Evolutionary conservation across 768 basidiomycete species (phyloP).

Genomic region (Coprinopsis strossmayeri): DNA sequence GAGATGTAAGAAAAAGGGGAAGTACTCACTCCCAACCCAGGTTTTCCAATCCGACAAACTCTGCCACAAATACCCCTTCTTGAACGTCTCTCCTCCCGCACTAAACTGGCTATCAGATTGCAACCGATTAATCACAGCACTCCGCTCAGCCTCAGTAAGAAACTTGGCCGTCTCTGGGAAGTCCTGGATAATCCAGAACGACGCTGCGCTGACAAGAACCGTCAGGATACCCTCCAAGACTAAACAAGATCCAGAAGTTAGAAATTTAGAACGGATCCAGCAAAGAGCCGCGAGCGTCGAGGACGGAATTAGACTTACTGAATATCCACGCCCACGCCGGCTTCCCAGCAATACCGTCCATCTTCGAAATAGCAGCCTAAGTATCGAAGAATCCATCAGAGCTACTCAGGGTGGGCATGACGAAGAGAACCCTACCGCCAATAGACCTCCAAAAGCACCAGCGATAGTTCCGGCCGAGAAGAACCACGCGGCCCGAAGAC

Average conservation of each 20-base stretch:
- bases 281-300: not conserved
- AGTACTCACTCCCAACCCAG: constrained; percentile 44
- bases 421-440: constrained; percentile 45
- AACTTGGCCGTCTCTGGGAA: constrained; percentile 81
- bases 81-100: constrained; percentile 61
- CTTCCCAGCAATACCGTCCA: constrained; percentile 66
- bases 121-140: constrained; percentile 56
- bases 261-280: not conserved
- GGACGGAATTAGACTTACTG: constrained; percentile 25
- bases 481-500: constrained; percentile 58
- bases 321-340: constrained; percentile 71
- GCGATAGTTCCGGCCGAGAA: constrained; percentile 76
- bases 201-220: constrained; percentile 54
- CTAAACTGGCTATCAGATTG: constrained; percentile 66
- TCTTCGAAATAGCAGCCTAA: constrained; percentile 50
- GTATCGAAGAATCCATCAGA: not conserved
- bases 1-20: not conserved
- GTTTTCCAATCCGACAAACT: constrained; percentile 72
- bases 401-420: too few relatives aligned
- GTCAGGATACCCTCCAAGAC: constrained; percentile 65
- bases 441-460: constrained; percentile 76
- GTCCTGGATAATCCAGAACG: constrained; percentile 77
- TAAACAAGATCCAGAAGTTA: constrained; percentile 12
- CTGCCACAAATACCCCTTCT: constrained; percentile 49
- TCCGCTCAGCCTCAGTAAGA: constrained; percentile 64